Evolutionary conservation across 768 basidiomycete genomes (phyloP).

Genomic region (Lentinus tigrinus): DNA sequence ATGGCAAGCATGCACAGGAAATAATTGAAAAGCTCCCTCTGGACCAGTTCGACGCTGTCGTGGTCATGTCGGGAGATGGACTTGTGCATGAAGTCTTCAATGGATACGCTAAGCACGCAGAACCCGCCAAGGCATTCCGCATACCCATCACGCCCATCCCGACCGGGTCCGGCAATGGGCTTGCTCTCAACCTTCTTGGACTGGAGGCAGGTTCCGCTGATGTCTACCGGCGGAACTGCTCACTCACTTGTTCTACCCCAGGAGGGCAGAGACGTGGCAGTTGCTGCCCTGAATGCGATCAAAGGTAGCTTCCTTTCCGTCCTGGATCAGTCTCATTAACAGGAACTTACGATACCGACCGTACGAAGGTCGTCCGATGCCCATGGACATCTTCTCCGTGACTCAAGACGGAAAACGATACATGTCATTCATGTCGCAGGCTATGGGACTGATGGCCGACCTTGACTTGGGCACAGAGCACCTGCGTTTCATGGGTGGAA

Average conservation of each 20-base stretch:
- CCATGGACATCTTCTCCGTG: constrained; percentile 76
- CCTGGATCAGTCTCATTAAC: neutral
- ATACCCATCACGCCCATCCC: constrained; percentile 79
- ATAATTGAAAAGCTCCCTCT: constrained; percentile 56
- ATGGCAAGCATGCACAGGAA: constrained; percentile 62
- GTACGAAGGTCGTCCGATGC: constrained; percentile 62
- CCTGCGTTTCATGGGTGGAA: constrained; percentile 80
- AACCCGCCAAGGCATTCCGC: constrained; percentile 57
- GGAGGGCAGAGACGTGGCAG: constrained; percentile 70
- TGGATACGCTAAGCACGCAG: constrained; percentile 67
- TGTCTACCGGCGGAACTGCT: neutral
- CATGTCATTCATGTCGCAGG: constrained; percentile 83
- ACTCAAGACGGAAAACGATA: constrained; percentile 60
- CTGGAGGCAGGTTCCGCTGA: constrained; percentile 41
- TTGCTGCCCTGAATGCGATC: constrained; percentile 74
- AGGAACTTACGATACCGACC: neutral
- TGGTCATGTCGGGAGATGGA: constrained; percentile 82
- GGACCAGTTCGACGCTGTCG: constrained; percentile 63
- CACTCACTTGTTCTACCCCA: constrained; percentile 20
- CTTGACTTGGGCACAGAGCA: constrained; percentile 82
- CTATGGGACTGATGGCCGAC: constrained; percentile 83
- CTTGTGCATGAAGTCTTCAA: constrained; percentile 82
- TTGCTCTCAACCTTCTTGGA: constrained; percentile 75
- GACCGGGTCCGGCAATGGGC: constrained; percentile 79
- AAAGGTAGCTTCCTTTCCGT: constrained; percentile 54